A percentile compares a stretch with the other conserved stretches of the same genome.
Conservation (phyloP, 352 stramenopile species). For the Phytophthora sp. region DNA sequence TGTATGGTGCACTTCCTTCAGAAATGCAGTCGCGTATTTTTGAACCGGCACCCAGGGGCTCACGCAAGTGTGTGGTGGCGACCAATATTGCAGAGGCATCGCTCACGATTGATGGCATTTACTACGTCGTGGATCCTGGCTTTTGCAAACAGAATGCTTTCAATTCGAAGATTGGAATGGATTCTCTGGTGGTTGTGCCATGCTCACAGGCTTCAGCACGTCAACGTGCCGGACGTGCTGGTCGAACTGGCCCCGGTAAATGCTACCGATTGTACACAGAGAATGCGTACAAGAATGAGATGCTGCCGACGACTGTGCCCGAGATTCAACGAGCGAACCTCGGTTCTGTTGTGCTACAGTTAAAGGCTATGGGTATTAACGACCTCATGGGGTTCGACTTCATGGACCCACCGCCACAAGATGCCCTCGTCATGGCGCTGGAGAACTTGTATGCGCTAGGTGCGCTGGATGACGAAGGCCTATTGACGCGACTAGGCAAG, state of each 20-base stretch:
- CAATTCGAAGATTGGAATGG: constrained; percentile 99
- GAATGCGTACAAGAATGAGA: constrained; percentile 97
- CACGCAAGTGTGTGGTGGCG: constrained; percentile 98
- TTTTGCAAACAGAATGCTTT: constrained; percentile 99
- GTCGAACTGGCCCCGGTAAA: constrained; percentile 98
- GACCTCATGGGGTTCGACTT: constrained; percentile 99
- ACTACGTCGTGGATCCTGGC: constrained; percentile 93
- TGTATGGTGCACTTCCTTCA: constrained; percentile 97
- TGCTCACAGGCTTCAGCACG: constrained; percentile 98
- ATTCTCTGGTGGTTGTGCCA: constrained; percentile 98
- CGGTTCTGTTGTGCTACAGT: constrained; percentile 97
- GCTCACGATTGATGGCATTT: constrained; percentile 99
- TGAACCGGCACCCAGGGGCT: constrained; percentile 94
- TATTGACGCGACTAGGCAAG: constrained; percentile 92
- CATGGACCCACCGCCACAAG: constrained; percentile 98
- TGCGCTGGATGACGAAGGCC: constrained; percentile 97
- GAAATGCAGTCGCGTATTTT: constrained; percentile 99
- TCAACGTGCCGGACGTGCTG: constrained; percentile 97
- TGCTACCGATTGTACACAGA: constrained; percentile 99
- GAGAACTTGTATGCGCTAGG: constrained; percentile 98
- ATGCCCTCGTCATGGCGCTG: constrained; percentile 97
- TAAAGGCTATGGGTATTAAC: constrained; percentile 99
- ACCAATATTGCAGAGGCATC: constrained; percentile 99
- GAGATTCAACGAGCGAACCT: constrained; percentile 99
- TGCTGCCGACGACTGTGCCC: constrained; percentile 97